Conservation (phyloP, 768 basidiomycete genomes). For the Boletus rubroflammeus region DNA sequence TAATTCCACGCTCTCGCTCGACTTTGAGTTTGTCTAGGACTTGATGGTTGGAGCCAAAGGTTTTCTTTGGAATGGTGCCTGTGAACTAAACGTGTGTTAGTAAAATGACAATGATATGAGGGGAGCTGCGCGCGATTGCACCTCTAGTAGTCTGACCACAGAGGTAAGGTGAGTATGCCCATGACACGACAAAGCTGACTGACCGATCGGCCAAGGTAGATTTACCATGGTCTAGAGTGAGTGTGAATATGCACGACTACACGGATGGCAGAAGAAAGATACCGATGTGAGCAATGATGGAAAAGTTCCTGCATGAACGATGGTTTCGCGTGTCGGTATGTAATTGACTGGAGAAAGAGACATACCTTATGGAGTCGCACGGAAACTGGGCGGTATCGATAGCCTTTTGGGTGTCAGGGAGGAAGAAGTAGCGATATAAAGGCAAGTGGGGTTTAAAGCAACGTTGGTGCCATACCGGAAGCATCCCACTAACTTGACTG, state of each 20-base stretch:
- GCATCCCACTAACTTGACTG: too few species aligned
- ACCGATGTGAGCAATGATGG: constrained; percentile 97
- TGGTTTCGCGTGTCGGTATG: background rate
- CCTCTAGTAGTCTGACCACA: constrained; percentile 66
- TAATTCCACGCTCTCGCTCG: constrained; percentile 94
- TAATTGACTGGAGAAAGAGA: background rate
- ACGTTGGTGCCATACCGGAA: constrained; percentile 29
- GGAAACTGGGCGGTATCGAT: constrained; percentile 60
- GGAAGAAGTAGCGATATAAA: constrained; percentile 27
- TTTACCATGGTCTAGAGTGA: constrained; percentile 82
- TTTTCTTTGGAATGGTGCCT: constrained; percentile 72
- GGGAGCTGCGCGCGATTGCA: constrained; percentile 26
- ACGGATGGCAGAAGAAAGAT: background rate
- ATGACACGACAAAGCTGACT: constrained; percentile 19
- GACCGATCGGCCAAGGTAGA: constrained; percentile 88
- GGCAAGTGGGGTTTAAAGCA: constrained; percentile 7
- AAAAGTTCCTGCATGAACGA: constrained; percentile 66
- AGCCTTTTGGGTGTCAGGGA: constrained; percentile 30
- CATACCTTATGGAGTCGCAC: constrained; percentile 65
- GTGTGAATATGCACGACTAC: constrained; percentile 2
- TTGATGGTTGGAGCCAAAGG: constrained; percentile 71
- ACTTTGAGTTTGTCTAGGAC: constrained; percentile 94
- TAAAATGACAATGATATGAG: background rate
- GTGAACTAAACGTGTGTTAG: constrained; percentile 58
- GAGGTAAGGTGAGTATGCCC: background rate